Conservation (phyloP, 495 filamentous ascomycete genomes). For the Penicillium odoratum region DNA sequence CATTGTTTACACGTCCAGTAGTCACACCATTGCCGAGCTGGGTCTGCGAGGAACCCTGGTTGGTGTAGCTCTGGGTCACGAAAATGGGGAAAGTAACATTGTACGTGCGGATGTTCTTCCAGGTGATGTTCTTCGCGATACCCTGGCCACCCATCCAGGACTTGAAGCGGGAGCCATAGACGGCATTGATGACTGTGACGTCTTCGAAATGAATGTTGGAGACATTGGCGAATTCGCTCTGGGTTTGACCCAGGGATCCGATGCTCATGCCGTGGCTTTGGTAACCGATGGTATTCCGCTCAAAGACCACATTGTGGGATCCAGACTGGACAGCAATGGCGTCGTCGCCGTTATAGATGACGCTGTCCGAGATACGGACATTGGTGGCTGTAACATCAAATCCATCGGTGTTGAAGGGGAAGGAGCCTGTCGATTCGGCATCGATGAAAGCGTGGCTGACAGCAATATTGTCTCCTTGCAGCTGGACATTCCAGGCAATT, state of each 20-base stretch:
- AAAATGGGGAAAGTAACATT: constrained; percentile 50
- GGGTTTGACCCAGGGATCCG: constrained; percentile 39
- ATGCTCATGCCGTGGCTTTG: constrained; percentile 46
- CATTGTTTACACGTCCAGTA: constrained; percentile 24
- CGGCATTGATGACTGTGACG: constrained; percentile 37
- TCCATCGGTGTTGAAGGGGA: constrained; percentile 48
- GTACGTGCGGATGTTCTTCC: constrained; percentile 42
- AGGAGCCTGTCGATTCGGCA: constrained; percentile 37
- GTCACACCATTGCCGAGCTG: constrained; percentile 19
- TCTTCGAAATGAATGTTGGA: constrained; percentile 41
- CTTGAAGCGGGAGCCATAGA: constrained; percentile 46
- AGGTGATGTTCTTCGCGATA: constrained; percentile 41
- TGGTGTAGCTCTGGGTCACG: constrained; percentile 42
- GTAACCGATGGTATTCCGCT: constrained; percentile 38
- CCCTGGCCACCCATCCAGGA: constrained; percentile 43
- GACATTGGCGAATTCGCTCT: constrained; percentile 32
- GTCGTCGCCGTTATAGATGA: constrained; percentile 47
- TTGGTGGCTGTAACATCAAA: constrained; percentile 42
- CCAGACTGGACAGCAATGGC: constrained; percentile 39
- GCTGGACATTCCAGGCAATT: constrained; percentile 44
- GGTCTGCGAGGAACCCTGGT: constrained; percentile 32
- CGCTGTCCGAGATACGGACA: constrained; percentile 35
- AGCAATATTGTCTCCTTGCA: constrained; percentile 36
- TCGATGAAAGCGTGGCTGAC: constrained; percentile 42
- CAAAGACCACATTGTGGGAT: constrained; percentile 39